Percentiles rank a stretch among this genome's conserved stretches.
These are phyloP conservation scores for Globisporangium paddicum DNA, from an alignment of 352 stramenopile genomes.

Conservation along the genomic window DNA sequence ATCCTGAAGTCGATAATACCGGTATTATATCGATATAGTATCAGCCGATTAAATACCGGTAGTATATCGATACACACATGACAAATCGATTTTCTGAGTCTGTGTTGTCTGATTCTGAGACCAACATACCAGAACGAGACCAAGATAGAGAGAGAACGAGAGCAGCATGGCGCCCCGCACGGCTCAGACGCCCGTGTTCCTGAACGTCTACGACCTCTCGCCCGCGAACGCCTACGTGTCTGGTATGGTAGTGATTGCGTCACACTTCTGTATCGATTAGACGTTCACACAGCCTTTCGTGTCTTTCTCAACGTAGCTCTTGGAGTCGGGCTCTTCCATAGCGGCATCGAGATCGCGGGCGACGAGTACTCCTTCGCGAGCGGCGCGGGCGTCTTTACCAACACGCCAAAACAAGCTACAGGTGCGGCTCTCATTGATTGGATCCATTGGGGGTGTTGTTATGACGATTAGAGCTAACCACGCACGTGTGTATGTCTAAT, in stretches of 20 bases:
- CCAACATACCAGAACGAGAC: background rate
- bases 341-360: slow-evolving; percentile 89
- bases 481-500: background rate
- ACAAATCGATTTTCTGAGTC: too few species aligned
- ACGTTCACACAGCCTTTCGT: slow-evolving; percentile 13
- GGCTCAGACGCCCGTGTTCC: slow-evolving; percentile 61
- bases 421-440: slow-evolving; percentile 20
- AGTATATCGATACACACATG: too few species aligned
- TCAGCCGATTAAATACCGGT: too few species aligned
- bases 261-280: background rate
- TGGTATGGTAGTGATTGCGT: slow-evolving; percentile 29
- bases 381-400: slow-evolving; percentile 88
- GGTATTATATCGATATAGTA: too few species aligned
- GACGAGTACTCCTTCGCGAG: slow-evolving; percentile 92
- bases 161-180: slow-evolving; percentile 35
- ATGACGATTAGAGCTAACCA: background rate
- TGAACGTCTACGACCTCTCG: slow-evolving; percentile 93
- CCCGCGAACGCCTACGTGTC: slow-evolving; percentile 88
- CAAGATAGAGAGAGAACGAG: slow-evolving; percentile 3
- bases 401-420: slow-evolving; percentile 50
- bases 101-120: background rate
- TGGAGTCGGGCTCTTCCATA: slow-evolving; percentile 92
- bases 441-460: background rate
- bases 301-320: slow-evolving; percentile 38
- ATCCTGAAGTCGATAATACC: too few species aligned